Conservation (phyloP, 306 rosid genomes). For the Sindora glabra region DNA sequence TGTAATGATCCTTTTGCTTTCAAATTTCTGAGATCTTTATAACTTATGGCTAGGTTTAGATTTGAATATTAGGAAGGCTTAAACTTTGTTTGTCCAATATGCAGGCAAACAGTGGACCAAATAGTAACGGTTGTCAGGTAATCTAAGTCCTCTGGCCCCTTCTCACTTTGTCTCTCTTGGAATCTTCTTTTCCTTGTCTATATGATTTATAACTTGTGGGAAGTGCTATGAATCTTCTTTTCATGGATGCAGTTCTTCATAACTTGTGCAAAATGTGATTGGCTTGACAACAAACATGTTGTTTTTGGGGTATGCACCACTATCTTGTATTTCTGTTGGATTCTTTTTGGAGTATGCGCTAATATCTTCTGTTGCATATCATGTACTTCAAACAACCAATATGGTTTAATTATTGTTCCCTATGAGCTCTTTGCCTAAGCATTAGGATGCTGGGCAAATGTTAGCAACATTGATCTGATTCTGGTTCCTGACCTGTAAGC, state of each 20-base stretch:
- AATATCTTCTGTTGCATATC: conserved; percentile 6
- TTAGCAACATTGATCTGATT: background rate
- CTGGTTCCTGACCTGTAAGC: background rate
- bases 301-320: conserved; percentile 81
- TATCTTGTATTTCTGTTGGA: conserved; percentile 10
- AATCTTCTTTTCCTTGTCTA: conserved; percentile 8
- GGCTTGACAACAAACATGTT: conserved; percentile 98
- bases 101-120: conserved; percentile 93
- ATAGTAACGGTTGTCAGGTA: conserved; percentile 95
- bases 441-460: background rate
- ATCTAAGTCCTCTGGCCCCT: conserved; percentile 4
- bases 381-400: background rate
- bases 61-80: background rate
- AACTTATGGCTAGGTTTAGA: background rate
- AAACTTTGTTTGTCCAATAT: conserved; percentile 10
- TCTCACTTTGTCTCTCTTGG: background rate
- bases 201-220: no score
- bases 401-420: background rate
- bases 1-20: background rate
- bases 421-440: background rate
- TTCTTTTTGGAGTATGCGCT: conserved; percentile 85
- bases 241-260: conserved; percentile 64
- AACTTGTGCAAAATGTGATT: conserved; percentile 92
- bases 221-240: no score
- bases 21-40: background rate